Base-by-base conservation (phyloP, 202 grass and related monocot genomes). In the Cymbopogon flexuosus region DNA sequence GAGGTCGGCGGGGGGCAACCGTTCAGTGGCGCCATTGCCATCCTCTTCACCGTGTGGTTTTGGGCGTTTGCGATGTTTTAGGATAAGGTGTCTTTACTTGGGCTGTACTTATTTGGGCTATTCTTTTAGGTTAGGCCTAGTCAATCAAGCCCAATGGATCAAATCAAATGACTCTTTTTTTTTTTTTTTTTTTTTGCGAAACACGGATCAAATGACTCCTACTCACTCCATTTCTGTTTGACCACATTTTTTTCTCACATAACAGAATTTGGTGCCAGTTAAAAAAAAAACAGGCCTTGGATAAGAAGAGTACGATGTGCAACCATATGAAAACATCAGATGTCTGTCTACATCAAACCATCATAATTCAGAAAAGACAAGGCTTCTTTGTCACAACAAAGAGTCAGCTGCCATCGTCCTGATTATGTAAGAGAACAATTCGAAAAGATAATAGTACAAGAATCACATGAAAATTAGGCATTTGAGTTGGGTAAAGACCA, bases 11-110 rank as follows among this genome's bases (percentile, higher is more conserved):
- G 39, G 8, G 41, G n/a, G 34, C 65, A 49, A 6, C 72, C 33
- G 2, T 76, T 72, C 80, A 65, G 13, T 31, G 78, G 43, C 69
- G 78, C 77, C 87, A 89, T 89, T 7, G 82, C 85, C 81, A 84
- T 79, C 62, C n/a, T n/a, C n/a, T n/a, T n/a, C n/a, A n/a, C n/a
- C 12, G 30, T 58, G 56, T 57, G 56, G n/a, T 35, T 68, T 22
- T 14, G 58, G 5, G 3, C 11, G 49, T 61, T 6, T n/a, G 51
- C 57, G 14, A 47, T 5, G 37, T 35, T 71, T 63, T 30, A 52
- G 86, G 81, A 80, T 79, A 88, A 88, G 80, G 49, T 51, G 34
- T 22, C 18, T 41, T 34, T 16, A 40, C 2, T 13, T 84, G 24
- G 49, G 49, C 58, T 45, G 42, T 46, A 24, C 46, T 22, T 22